Conservation (phyloP, 352 stramenopile genomes). For the Pythium aquatile region DNA sequence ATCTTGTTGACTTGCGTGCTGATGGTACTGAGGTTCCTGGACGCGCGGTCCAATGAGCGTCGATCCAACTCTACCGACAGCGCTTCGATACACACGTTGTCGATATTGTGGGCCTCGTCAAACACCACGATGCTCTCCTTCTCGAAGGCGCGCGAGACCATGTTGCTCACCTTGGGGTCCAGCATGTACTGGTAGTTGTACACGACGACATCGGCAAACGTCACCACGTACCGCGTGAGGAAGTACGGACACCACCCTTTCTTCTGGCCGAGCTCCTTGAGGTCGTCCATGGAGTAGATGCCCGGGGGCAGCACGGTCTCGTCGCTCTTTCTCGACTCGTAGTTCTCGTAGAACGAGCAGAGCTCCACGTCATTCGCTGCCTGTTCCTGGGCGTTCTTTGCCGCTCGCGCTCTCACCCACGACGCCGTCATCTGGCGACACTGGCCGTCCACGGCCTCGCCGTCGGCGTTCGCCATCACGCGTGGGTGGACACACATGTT, state of each 20-base stretch:
- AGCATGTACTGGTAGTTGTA: constrained; percentile 99
- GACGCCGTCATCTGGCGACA: constrained; percentile 97
- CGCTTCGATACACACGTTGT: constrained; percentile 99
- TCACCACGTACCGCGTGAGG: constrained; percentile 95
- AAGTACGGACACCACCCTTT: constrained; percentile 99
- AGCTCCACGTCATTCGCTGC: constrained; percentile 48
- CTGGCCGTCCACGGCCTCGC: constrained; percentile 95
- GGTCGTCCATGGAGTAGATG: constrained; percentile 96
- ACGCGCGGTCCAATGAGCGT: constrained; percentile 90
- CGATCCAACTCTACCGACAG: constrained; percentile 96
- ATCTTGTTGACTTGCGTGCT: constrained; percentile 79
- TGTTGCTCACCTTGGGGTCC: constrained; percentile 94
- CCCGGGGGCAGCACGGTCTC: constrained; percentile 90
- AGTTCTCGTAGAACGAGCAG: constrained; percentile 92
- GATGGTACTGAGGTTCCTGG: constrained; percentile 83
- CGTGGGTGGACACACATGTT: constrained; percentile 99
- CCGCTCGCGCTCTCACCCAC: constrained; percentile 92
- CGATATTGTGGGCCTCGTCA: constrained; percentile 99
- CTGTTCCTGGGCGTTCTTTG: constrained; percentile 20
- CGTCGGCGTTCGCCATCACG: constrained; percentile 95
- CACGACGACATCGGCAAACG: constrained; percentile 97
- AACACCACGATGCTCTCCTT: constrained; percentile 94
- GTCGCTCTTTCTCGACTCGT: constrained; percentile 85
- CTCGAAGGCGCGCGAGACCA: constrained; percentile 94
- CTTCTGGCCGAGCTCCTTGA: constrained; percentile 91